Base-by-base conservation (phyloP, 2,329 filamentous ascomycete genomes). In the Clarireedia monteithiana region DNA sequence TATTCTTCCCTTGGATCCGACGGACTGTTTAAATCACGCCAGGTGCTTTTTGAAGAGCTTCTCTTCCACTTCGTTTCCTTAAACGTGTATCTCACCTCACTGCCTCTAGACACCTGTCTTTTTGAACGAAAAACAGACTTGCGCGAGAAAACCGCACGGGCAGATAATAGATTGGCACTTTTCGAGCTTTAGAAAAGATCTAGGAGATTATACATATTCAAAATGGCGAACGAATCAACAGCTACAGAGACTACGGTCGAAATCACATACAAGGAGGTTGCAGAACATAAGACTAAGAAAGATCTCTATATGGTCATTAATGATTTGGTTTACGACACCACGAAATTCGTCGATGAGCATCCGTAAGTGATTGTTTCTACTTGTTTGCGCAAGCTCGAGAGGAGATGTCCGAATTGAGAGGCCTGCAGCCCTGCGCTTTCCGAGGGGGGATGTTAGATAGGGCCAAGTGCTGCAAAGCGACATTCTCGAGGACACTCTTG, bases 291-390 rank as follows among this genome's bases (percentile, higher is more conserved):
- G 77, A 85, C 82, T 75, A 96, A 96, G 85, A 96, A 91, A 81
- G 91, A 97, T 73, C 78, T 96, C 63, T 96, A 81, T 77, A 72
- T 96, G 68, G 86, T 96, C 62, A 84, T 99, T 68, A 89, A 97
- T 77, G 91, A 96, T 75, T 96, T 96, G 80, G 85, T 99, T 77
- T 99, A 97, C 83, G 83, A 97, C 74, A 75, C 79, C 71, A 82
- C 84, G 68, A 87, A 85, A 74, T 99, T 99, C 75, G 79, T 97
- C 65, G 92, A 97, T 72, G 94, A 99, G 84, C 94, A 99, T 74
- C 94, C 94, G 83, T 86, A 78, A 76, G 82, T 81, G 51, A 40
- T 46, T n/a, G 27, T 58, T 51, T 57, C 30, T 34, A 4, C 30
- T 34, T 34, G 14, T 34, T 12, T 34, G 30, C 10, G 30, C 7